Evolutionary conservation across 169 alveolate species (phyloP).

Genomic region (Plasmodium ovale): DNA sequence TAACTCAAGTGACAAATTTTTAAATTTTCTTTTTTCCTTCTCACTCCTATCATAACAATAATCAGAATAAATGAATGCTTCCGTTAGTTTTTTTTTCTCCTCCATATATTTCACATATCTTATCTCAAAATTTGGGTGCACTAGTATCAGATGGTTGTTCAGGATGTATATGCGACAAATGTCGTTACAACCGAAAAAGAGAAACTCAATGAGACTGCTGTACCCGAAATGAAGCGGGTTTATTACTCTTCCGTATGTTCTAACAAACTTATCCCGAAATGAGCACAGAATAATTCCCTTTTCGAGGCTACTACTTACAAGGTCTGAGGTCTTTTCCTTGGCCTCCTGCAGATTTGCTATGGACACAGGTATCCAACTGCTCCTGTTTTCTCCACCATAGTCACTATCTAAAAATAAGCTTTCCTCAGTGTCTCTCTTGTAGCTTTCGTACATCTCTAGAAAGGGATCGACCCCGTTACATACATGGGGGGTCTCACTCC

Average conservation of each 20-base stretch:
- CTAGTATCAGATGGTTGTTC: conserved; percentile 8
- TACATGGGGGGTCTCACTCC: background rate
- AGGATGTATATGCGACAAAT: conserved; percentile 17
- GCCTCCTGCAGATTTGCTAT: conserved; percentile 31
- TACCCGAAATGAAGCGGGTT: conserved; percentile 9
- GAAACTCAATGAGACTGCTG: conserved; percentile 20
- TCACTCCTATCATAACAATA: background rate
- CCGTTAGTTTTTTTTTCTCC: conserved; percentile 3
- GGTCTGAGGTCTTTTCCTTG: background rate
- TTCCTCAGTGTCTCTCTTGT: background rate
- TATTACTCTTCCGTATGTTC: background rate
- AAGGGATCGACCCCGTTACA: conserved; percentile 3
- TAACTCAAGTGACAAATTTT: conserved; percentile 8
- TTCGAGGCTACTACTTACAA: conserved; percentile 3
- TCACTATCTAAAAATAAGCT: background rate
- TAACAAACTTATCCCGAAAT: conserved; percentile 20
- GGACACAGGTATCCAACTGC: background rate
- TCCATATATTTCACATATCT: background rate
- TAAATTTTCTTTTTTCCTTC: background rate
- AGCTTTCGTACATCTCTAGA: background rate
- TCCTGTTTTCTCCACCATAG: background rate
- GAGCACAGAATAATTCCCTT: conserved; percentile 3
- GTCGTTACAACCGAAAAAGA: conserved; percentile 30
- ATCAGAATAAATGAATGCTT: conserved; percentile 11
- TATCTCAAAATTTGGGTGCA: conserved; percentile 19